Evolutionary conservation across 2,329 filamentous ascomycete species (phyloP).

Genomic region (Ophiostoma sp.): DNA sequence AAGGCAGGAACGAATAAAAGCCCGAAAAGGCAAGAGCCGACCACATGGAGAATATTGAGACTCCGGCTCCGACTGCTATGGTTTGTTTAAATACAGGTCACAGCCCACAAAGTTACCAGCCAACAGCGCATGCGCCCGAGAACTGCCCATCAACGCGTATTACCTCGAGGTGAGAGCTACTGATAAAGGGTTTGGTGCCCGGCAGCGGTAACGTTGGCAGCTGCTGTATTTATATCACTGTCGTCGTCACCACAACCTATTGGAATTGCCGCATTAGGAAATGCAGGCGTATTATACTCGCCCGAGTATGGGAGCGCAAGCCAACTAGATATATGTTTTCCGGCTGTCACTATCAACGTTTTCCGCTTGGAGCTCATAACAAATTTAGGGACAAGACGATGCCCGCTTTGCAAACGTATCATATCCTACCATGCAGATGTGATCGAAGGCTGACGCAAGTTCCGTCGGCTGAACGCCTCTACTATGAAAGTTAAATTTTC

Average conservation of each 20-base stretch:
- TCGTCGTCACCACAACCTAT: background rate
- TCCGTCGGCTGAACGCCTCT: no score
- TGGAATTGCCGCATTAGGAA: background rate
- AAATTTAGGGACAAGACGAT: no score
- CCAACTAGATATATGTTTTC: background rate
- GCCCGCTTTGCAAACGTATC: no score
- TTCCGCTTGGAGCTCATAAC: background rate
- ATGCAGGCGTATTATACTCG: background rate
- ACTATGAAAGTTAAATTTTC: no score
- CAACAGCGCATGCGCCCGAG: background rate
- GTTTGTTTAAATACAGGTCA: background rate
- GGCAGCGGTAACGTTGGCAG: background rate
- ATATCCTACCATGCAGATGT: no score
- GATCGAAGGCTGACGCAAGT: no score
- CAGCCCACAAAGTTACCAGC: background rate
- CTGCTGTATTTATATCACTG: background rate
- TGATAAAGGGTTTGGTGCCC: background rate
- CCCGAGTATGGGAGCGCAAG: background rate
- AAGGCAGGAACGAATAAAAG: background rate
- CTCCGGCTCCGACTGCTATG: background rate
- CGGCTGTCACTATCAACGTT: background rate
- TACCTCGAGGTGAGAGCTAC: background rate
- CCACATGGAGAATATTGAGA: background rate
- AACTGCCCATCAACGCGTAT: background rate
- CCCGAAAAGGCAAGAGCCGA: background rate